Percentiles rank a stretch among this genome's conserved stretches.
Conservation (phyloP, 257 asterid genomes). For the Ajuga chamaepitys region DNA sequence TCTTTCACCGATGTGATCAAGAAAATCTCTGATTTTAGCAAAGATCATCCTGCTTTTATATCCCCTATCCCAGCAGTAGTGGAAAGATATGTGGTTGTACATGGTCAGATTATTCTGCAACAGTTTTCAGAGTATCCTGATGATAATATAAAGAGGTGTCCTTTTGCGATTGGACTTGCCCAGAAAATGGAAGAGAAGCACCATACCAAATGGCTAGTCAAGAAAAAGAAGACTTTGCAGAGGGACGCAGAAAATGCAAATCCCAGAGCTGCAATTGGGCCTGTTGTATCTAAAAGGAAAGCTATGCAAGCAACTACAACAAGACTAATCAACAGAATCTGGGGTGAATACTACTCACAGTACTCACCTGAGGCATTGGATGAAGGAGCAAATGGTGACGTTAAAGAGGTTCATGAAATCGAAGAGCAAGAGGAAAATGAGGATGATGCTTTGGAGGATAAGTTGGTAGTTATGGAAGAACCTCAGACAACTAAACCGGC, state of each 20-base stretch:
- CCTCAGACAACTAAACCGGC: slow-evolving; percentile 22
- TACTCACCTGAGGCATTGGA: slow-evolving; percentile 57
- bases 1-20: slow-evolving; percentile 76
- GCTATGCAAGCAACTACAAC: slow-evolving; percentile 98
- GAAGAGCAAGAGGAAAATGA: slow-evolving; percentile 74
- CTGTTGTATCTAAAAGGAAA: slow-evolving; percentile 67
- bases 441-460: slow-evolving; percentile 54
- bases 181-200: slow-evolving; percentile 89
- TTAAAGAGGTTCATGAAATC: slow-evolving; percentile 52
- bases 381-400: slow-evolving; percentile 37
- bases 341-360: slow-evolving; percentile 92
- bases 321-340: slow-evolving; percentile 70
- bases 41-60: slow-evolving; percentile 63
- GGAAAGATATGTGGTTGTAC: slow-evolving; percentile 85
- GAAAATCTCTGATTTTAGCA: slow-evolving; percentile 53
- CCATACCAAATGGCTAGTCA: slow-evolving; percentile 89
- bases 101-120: slow-evolving; percentile 92
- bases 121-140: slow-evolving; percentile 88
- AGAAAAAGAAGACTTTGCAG: slow-evolving; percentile 67
- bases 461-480: slow-evolving; percentile 30
- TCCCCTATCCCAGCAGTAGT: slow-evolving; percentile 53
- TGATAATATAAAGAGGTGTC: slow-evolving; percentile 54
- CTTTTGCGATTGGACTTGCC: slow-evolving; percentile 63
- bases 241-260: slow-evolving; percentile 53
- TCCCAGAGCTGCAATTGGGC: slow-evolving; percentile 80